Base-by-base conservation (phyloP, 2,329 filamentous ascomycete species). In the Hypoxylon sp. region DNA sequence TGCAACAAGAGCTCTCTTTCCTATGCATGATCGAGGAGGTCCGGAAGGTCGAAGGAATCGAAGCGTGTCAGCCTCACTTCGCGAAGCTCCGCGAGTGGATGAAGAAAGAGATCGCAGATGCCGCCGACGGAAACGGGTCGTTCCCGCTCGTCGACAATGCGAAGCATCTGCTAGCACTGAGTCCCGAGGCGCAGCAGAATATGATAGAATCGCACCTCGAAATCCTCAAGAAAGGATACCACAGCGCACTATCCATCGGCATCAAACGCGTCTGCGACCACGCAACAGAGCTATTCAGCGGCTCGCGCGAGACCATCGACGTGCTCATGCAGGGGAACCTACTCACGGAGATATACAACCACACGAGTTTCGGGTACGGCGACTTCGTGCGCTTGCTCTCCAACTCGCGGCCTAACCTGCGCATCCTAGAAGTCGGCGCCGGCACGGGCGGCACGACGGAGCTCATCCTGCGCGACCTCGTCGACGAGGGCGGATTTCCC, bases 281-380 rank as follows among this genome's bases (percentile, higher is more conserved):
- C 43, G 68, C 62, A 1, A 65, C 57, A 12, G 60, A 62, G 41
- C 55, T 74, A 2, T 73, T 76, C 21, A 67, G 51, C 1, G 76
- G 75, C 6, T 23, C 67, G 23, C 54, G 47, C 2, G 71, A 77
- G 30, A 69, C 73, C 3, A 65, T 77, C 2, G 74, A 79, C 9
- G 41, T 78, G 1, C 71, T 80, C 6, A 72, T 76, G 59, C 68
- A 72, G 12, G 75, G 71, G 21, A 73, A 75, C 30, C 58, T 76
- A 3, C 69, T 80, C 11, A 68, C 72, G 1, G 70, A 76, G 56
- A 63, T 79, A 5, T 74, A 74, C 51, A 65, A 75, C 45, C 71
- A 59, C 46, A 63, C 66, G 21, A 71, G 71, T 43, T 71, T 71
- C 59, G 71, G 67, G 2, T 70, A 75, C 21, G 61, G 68, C 14